A percentile compares a stretch with the other conserved stretches of the same genome.
These are phyloP conservation scores for Kodamaea suecica DNA, from an alignment of 1,139 yeast genomes.

Conservation along the genomic window DNA sequence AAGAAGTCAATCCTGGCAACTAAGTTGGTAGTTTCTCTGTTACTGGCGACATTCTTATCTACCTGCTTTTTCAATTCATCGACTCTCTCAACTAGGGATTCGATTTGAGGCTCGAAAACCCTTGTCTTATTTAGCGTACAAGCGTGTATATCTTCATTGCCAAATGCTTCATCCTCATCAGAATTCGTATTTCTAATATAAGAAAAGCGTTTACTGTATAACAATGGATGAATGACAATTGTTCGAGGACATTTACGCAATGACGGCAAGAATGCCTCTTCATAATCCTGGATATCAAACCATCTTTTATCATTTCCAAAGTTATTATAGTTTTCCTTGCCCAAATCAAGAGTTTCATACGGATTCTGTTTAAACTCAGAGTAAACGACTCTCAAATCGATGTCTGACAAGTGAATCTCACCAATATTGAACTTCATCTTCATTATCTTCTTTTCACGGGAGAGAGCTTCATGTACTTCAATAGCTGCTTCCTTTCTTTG, in stretches of 20 bases:
- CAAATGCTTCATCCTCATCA: conserved; percentile 19
- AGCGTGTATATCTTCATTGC: conserved; percentile 30
- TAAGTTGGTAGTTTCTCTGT: conserved; percentile 15
- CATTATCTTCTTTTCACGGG: conserved; percentile 30
- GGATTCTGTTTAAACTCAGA: conserved; percentile 32
- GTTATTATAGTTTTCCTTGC: conserved; percentile 18
- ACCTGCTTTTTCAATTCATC: conserved; percentile 25
- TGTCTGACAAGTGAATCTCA: conserved; percentile 38
- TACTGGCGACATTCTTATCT: conserved; percentile 13
- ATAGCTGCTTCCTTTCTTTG: conserved; percentile 40
- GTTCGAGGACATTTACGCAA: conserved; percentile 21
- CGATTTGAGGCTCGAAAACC: conserved; percentile 30
- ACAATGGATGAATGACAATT: conserved; percentile 32
- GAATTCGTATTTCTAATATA: conserved; percentile 37
- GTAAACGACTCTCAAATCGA: conserved; percentile 38
- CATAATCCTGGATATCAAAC: conserved; percentile 44
- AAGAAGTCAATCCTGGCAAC: conserved; percentile 23
- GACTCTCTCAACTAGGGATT: conserved; percentile 26
- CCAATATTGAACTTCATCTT: conserved; percentile 47
- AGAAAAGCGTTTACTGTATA: conserved; percentile 37
- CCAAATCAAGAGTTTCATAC: conserved; percentile 16
- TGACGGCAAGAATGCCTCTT: conserved; percentile 36
- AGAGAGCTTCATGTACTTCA: conserved; percentile 30
- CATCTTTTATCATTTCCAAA: conserved; percentile 38
- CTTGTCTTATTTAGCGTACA: conserved; percentile 28